Percentiles rank a stretch among this genome's conserved stretches.
phyloP scores from a whole-genome alignment of 2,329 filamentous ascomycete species.

The Venturiaceae sp. region DNA sequence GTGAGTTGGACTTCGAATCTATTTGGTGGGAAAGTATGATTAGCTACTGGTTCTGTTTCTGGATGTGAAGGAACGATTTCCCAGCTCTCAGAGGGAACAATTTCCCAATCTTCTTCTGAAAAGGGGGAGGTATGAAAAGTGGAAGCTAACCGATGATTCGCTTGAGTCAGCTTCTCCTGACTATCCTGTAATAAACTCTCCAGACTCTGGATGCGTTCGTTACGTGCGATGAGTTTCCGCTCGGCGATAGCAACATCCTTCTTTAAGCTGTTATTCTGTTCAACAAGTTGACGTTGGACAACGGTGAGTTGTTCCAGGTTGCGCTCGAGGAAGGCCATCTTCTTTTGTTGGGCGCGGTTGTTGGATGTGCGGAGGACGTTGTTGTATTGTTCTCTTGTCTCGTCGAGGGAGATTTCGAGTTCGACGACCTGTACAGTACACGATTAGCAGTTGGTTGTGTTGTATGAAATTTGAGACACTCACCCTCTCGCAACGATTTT shows the following conservation, averaged over 20 bases:
- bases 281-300: slow-evolving; percentile 92
- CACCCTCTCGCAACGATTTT: slow-evolving; percentile 92
- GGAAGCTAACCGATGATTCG: slow-evolving; percentile 80
- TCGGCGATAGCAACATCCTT: slow-evolving; percentile 99
- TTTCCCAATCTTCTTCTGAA: neutral
- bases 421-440: slow-evolving; percentile 58
- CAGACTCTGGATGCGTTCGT: slow-evolving; percentile 91
- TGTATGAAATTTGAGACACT: slow-evolving; percentile 11
- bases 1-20: slow-evolving; percentile 97
- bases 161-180: slow-evolving; percentile 94
- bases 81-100: neutral
- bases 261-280: slow-evolving; percentile 95
- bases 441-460: slow-evolving; percentile 7
- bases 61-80: neutral
- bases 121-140: slow-evolving; percentile 8
- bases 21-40: slow-evolving; percentile 6
- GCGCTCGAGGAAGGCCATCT: slow-evolving; percentile 98
- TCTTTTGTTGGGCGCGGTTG: slow-evolving; percentile 98
- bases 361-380: slow-evolving; percentile 94
- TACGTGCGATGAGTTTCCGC: slow-evolving; percentile 89
- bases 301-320: slow-evolving; percentile 97
- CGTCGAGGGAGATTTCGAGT: slow-evolving; percentile 93
- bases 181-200: slow-evolving; percentile 90
- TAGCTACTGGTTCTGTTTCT: neutral
- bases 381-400: slow-evolving; percentile 98